Conservation (phyloP, 148 eudicot genomes). For the Rhododendron ferrugineum region DNA sequence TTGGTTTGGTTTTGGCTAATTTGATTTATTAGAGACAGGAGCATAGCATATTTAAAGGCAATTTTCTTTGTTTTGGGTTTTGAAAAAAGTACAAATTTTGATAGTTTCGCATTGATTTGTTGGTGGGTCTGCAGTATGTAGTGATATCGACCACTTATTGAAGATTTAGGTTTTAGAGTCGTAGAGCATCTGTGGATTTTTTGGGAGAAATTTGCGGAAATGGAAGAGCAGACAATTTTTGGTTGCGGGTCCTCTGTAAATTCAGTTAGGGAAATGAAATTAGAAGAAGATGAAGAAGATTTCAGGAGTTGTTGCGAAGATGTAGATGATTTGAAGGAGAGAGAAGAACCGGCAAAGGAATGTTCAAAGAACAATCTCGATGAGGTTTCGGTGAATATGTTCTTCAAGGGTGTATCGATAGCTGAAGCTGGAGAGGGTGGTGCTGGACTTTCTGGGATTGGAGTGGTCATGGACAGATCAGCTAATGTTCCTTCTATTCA, state of each 20-base stretch:
- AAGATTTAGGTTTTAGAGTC: neutral
- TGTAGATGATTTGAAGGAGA: conserved; percentile 39
- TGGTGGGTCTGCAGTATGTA: neutral
- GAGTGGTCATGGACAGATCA: conserved; percentile 61
- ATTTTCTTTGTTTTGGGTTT: neutral
- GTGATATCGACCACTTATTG: neutral
- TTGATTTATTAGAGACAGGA: conserved; percentile 1
- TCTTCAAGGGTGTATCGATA: conserved; percentile 65
- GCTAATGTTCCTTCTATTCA: conserved; percentile 23
- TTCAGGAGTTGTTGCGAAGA: conserved; percentile 69
- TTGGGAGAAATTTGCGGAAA: neutral
- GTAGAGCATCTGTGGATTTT: neutral
- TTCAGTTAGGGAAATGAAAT: conserved; percentile 13
- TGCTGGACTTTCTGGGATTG: conserved; percentile 64
- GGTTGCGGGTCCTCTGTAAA: conserved; percentile 2
- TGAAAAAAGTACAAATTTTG: neutral
- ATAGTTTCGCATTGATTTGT: neutral
- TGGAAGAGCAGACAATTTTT: conserved; percentile 31
- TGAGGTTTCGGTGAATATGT: conserved; percentile 43
- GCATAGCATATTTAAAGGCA: neutral
- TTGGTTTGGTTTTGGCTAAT: neutral
- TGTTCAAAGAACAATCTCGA: conserved; percentile 23
- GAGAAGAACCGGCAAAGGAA: conserved; percentile 27
- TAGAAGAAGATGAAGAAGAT: conserved; percentile 73
- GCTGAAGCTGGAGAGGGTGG: conserved; percentile 39